These are phyloP conservation scores for Aspergillus fumigatus DNA, from an alignment of 2,329 filamentous ascomycete species.

Conservation along the genomic window DNA sequence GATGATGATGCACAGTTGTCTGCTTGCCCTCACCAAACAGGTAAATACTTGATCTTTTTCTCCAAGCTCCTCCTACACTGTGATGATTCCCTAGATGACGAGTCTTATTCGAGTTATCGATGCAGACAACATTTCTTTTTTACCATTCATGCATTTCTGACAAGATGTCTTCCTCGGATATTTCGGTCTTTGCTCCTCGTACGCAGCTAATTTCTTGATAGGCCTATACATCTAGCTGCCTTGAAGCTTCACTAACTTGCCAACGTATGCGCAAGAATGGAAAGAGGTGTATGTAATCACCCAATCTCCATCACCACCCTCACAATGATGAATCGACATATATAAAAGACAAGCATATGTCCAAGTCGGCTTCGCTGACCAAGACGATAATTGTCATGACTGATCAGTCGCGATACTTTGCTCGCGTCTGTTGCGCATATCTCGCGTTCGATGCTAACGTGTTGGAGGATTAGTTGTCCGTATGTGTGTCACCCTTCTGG, in stretches of 20 bases:
- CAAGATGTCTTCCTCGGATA: conserved; percentile 12
- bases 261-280: neutral
- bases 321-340: conserved; percentile 77
- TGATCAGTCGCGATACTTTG: conserved; percentile 35
- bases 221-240: neutral
- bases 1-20: neutral
- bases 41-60: conserved; percentile 8
- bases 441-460: conserved; percentile 25
- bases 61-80: conserved; percentile 16
- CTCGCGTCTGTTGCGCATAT: conserved; percentile 12
- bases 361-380: conserved; percentile 57
- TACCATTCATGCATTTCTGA: conserved; percentile 61
- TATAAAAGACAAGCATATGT: conserved; percentile 96
- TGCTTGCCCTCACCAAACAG: conserved; percentile 3
- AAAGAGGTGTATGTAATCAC: conserved; percentile 22
- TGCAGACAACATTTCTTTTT: conserved; percentile 53
- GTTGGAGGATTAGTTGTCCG: conserved; percentile 14
- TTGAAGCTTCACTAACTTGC: neutral
- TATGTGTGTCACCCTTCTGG: neutral
- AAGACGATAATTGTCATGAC: conserved; percentile 52
- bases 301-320: conserved; percentile 21
- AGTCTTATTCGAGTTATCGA: conserved; percentile 61
- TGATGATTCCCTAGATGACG: conserved; percentile 59
- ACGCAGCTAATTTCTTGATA: neutral
- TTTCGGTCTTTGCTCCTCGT: conserved; percentile 3